Evolutionary conservation across 2,329 filamentous ascomycete species (phyloP).

Genomic region (Coniochaeta hoffmannii): DNA sequence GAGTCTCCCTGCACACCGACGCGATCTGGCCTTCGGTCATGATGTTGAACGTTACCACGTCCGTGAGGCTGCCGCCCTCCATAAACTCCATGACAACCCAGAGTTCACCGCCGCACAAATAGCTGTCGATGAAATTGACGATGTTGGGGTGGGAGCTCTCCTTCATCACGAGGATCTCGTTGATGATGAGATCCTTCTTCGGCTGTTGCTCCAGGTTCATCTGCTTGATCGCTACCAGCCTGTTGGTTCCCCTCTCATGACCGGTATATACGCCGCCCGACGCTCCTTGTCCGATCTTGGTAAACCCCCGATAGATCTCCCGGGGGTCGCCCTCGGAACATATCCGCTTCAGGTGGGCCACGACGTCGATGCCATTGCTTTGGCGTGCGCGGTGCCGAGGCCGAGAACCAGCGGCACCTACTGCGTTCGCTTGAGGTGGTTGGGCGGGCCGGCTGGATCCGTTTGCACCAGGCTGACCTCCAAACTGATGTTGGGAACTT

Average conservation of each 20-base stretch:
- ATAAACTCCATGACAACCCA: constrained; percentile 99
- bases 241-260: constrained; percentile 75
- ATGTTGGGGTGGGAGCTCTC: constrained; percentile 98
- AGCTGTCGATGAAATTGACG: constrained; percentile 99
- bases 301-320: constrained; percentile 77
- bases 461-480: constrained; percentile 26
- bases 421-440: constrained; percentile 27
- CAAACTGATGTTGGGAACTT: constrained; percentile 43
- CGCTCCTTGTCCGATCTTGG: constrained; percentile 95
- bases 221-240: constrained; percentile 95
- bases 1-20: constrained; percentile 86
- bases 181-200: constrained; percentile 98
- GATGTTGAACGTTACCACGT: constrained; percentile 98
- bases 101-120: constrained; percentile 78
- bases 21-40: constrained; percentile 98
- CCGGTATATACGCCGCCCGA: constrained; percentile 94
- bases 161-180: constrained; percentile 98
- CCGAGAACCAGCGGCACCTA: constrained; percentile 41
- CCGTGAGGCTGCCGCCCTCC: constrained; percentile 95
- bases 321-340: constrained; percentile 87
- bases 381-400: constrained; percentile 73
- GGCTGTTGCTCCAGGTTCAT: constrained; percentile 99
- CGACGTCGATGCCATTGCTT: constrained; percentile 74
- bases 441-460: constrained; percentile 29
- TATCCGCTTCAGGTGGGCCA: constrained; percentile 76